phyloP scores from a whole-genome alignment of 192 early-diverging fungal genomes.

The Backusella tarrabulga region DNA sequence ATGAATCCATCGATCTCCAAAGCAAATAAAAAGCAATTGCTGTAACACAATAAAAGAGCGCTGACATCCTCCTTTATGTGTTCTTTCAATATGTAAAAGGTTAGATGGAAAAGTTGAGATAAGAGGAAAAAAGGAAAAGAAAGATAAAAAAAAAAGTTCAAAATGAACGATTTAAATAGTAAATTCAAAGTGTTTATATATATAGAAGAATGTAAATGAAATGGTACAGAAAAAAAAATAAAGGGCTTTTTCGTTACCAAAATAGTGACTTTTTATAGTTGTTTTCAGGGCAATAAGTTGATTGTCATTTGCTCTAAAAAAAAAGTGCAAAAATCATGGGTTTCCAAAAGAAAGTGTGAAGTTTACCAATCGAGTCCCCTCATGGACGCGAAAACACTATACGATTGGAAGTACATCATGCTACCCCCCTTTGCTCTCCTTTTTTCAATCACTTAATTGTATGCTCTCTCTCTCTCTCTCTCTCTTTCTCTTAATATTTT shows the following conservation, averaged over 20 bases:
- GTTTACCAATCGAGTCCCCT: background rate
- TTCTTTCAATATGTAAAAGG: background rate
- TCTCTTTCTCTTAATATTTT: background rate
- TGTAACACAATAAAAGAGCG: background rate
- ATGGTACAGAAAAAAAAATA: background rate
- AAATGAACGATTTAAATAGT: background rate
- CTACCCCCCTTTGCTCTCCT: background rate
- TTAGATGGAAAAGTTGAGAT: background rate
- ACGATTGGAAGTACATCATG: conserved; percentile 1
- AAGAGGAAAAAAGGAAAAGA: conserved; percentile 2
- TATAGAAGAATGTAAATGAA: background rate
- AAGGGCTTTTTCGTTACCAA: conserved; percentile 7
- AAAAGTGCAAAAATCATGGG: background rate
- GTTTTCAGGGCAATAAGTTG: background rate
- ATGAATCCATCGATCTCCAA: background rate
- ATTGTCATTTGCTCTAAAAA: conserved; percentile 8
- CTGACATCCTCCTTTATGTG: background rate
- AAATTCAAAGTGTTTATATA: background rate
- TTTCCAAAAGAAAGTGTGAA: background rate
- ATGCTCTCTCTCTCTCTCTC: background rate
- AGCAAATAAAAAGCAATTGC: background rate
- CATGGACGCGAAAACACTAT: background rate
- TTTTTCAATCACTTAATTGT: background rate
- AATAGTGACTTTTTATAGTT: conserved; percentile 8
- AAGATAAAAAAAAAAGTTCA: background rate